A percentile compares a stretch with the other conserved stretches of the same genome.
phyloP scores from a whole-genome alignment of 805 yeast genomes.

The Hanseniaspora hatyaiensis region DNA sequence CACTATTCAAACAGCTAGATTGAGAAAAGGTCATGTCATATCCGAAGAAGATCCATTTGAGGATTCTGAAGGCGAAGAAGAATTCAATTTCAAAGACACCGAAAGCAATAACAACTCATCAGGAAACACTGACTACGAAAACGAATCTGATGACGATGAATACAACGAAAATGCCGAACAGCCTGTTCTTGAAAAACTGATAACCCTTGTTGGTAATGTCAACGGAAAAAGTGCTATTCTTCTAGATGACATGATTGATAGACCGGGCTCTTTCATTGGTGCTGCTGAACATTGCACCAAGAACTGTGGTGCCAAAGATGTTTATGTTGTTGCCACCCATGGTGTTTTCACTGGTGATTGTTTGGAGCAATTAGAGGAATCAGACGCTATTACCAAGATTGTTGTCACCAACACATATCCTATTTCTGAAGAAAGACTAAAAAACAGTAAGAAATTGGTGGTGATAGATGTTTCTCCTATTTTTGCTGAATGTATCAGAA shows the following conservation, averaged over 20 bases:
- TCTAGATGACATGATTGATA: constrained; percentile 93
- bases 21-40: constrained; percentile 93
- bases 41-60: constrained; percentile 47
- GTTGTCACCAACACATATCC: constrained; percentile 97
- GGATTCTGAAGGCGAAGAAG: constrained; percentile 25
- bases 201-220: constrained; percentile 94
- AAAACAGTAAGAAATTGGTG: constrained; percentile 54
- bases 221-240: constrained; percentile 83
- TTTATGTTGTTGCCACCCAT: constrained; percentile 87
- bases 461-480: constrained; percentile 90
- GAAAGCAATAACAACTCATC: constrained; percentile 24
- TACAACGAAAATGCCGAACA: constrained; percentile 50
- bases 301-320: constrained; percentile 91
- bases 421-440: constrained; percentile 49
- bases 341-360: constrained; percentile 87
- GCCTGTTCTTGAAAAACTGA: constrained; percentile 56
- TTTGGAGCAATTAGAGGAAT: constrained; percentile 62
- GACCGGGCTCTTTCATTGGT: constrained; percentile 84
- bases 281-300: constrained; percentile 95
- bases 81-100: constrained; percentile 18
- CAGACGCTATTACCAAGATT: constrained; percentile 76
- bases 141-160: constrained; percentile 76
- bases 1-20: constrained; percentile 88
- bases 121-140: constrained; percentile 25
- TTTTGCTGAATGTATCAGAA: constrained; percentile 94